Evolutionary conservation across 1,139 yeast genomes (phyloP), one percentile per base, ranked within the genome.

Genomic region (Insectozyma bohioensis): DNA sequence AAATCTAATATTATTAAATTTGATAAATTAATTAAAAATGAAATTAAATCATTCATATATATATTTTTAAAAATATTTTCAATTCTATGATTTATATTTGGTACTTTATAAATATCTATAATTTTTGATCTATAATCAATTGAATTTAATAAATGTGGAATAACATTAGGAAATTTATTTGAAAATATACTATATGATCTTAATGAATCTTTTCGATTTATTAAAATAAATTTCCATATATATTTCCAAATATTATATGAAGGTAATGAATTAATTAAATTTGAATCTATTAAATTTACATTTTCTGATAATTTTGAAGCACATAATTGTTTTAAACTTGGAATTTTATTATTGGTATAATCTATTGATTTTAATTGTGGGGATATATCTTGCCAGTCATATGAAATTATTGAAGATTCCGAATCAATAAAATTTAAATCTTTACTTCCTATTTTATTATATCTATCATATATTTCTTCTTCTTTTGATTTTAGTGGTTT

Each of bases 41-140:
- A 8, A 1, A 46, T 42, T 4, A 63, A 35, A 15, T 59, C 57
- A 8, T 36, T 19, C 3, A 63, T 34, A 13, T 43, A 33, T 3
- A 57, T 43, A 34, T 67, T 66, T 12, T 49, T 42, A 39, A 61
- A 64, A 4, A 68, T 20, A 30, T 59, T 64, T 29, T 67, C 74
- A 12, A 67, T 31, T 24, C 75, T 44, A 45, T 64, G 63, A n/a
- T 23, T 21, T 18, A 33, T 18, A 11, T 25, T 17, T 10, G 41
- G 37, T 3, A 37, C 24, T 21, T 26, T n/a, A 21, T 20, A 28
- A 12, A 28, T 9, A 15, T 20, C 21, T 10, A 28, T 19, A 4
- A 15, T 16, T 20, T 25, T 20, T 12, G 9, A 15, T 20, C 14
- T 20, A n/a, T 8, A 16, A 4, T 19, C n/a, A 10, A 14, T n/a